phyloP scores from a whole-genome alignment of 441 rosid species.

The Populus hybrid region DNA sequence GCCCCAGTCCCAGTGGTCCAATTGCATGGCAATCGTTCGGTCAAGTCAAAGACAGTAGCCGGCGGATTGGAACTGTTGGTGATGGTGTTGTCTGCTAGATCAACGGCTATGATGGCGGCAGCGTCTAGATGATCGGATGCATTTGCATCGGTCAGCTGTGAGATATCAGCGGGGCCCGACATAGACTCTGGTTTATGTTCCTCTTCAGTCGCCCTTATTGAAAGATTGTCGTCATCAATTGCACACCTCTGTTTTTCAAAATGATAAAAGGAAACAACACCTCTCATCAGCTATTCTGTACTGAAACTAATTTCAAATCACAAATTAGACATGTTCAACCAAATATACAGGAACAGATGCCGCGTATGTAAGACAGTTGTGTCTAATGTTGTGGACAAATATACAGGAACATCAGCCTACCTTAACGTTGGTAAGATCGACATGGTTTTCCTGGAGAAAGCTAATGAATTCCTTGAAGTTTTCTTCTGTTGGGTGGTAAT shows the following conservation, averaged over 20 bases:
- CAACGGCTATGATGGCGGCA: slow-evolving; percentile 11
- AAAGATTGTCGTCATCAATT: slow-evolving; percentile 52
- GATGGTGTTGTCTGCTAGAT: slow-evolving; percentile 25
- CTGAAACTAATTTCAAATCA: neutral
- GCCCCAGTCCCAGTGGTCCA: slow-evolving; percentile 97
- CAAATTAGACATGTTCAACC: neutral
- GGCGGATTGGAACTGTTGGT: slow-evolving; percentile 42
- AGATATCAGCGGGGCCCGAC: neutral
- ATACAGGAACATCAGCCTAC: slow-evolving; percentile 20
- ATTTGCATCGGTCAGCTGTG: slow-evolving; percentile 46
- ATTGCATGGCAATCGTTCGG: slow-evolving; percentile 53
- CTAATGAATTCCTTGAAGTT: slow-evolving; percentile 70
- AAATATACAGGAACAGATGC: too few relatives aligned
- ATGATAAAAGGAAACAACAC: slow-evolving; percentile 23
- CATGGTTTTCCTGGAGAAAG: slow-evolving; percentile 60
- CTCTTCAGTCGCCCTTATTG: slow-evolving; percentile 6
- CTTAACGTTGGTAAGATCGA: slow-evolving; percentile 83
- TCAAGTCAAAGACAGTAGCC: slow-evolving; percentile 43
- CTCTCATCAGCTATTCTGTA: neutral
- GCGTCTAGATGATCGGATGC: slow-evolving; percentile 19
- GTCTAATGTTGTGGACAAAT: too few relatives aligned
- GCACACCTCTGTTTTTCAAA: slow-evolving; percentile 46
- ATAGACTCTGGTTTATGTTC: slow-evolving; percentile 23
- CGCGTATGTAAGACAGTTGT: too few relatives aligned
- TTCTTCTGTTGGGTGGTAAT: slow-evolving; percentile 89